Evolutionary conservation across 441 rosid species (phyloP), one percentile per base, ranked within the genome.

Genomic region (Pelargonium citronellum): DNA sequence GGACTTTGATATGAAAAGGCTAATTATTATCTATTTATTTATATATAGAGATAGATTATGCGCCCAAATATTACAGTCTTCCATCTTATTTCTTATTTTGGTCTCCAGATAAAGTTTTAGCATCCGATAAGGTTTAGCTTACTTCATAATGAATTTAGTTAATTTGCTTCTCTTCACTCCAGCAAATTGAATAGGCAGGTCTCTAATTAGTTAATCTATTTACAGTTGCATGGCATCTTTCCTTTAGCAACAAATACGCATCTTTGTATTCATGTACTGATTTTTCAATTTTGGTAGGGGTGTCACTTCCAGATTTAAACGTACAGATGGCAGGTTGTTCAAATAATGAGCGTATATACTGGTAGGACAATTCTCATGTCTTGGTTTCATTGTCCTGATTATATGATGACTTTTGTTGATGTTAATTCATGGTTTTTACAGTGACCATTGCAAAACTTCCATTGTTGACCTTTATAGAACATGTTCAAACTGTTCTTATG

Each of bases 381-480:
- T 58, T 17, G 66, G 16, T 72, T 34, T 0, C 3, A 22, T 62
- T 17, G 43, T 12, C 55, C 3, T 30, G 37, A 19, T 15, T 70
- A 7, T 68, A 22, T 19, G 51, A 61, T 58, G 6, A 67, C 16
- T 27, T 46, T 24, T 30, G 61, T 20, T 13, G 63, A 15, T 41
- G 47, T 69, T 19, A n/a, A 67, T 10, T 67, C 58, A 44, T 66
- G 37, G 66, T 30, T 73, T 64, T 71, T 69, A 75, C 88, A 92
- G 94, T 34, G 82, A 91, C 81, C 83, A 74, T 68, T 91, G 98
- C 83, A 79, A 77, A 76, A 86, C 97, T 34, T 84, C 92, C 7
- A 91, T 91, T 62, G 78, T 84, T 74, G 97, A 91, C 76, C 83
- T 80, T 62, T 92, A 90, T 78, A 83, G 96, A 76, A 87, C 82